These are phyloP conservation scores for Collybia sordida DNA, from an alignment of 768 basidiomycete species.

Conservation along the genomic window DNA sequence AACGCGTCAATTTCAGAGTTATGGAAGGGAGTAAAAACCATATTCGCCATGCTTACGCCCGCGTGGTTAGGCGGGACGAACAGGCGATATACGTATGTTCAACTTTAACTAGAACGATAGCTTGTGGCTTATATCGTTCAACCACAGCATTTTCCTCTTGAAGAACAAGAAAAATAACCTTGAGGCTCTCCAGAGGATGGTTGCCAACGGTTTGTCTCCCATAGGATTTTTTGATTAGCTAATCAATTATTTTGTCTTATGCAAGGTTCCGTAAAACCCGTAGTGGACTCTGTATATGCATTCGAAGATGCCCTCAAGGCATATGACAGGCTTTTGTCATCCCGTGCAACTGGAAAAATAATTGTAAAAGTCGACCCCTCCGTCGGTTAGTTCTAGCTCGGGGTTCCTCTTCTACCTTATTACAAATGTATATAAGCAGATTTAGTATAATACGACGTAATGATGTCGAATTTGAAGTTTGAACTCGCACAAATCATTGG, in stretches of 20 bases:
- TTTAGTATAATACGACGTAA: no score
- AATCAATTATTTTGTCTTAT: no score
- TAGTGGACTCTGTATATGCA: slow-evolving; percentile 57
- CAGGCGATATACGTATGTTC: slow-evolving; percentile 44
- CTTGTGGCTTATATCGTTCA: not conserved
- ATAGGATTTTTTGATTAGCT: no score
- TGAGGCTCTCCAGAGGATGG: slow-evolving; percentile 30
- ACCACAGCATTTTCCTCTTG: slow-evolving; percentile 31
- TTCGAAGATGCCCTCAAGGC: slow-evolving; percentile 61
- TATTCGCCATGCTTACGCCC: slow-evolving; percentile 38
- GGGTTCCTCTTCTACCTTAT: not conserved
- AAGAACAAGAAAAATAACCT: slow-evolving; percentile 33
- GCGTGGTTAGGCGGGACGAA: slow-evolving; percentile 52
- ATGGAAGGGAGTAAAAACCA: slow-evolving; percentile 27
- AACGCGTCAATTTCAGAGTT: slow-evolving; percentile 27
- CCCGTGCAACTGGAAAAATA: slow-evolving; percentile 64
- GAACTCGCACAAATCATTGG: no score
- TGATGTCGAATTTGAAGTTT: no score
- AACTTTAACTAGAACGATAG: no score
- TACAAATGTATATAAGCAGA: no score
- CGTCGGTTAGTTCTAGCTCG: not conserved
- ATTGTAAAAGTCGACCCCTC: slow-evolving; percentile 46
- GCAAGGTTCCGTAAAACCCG: slow-evolving; percentile 48
- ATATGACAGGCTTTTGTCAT: slow-evolving; percentile 58
- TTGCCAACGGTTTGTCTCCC: slow-evolving; percentile 40